phyloP scores from a whole-genome alignment of 805 yeast species.

The Kluyveromyces aestuarii region DNA sequence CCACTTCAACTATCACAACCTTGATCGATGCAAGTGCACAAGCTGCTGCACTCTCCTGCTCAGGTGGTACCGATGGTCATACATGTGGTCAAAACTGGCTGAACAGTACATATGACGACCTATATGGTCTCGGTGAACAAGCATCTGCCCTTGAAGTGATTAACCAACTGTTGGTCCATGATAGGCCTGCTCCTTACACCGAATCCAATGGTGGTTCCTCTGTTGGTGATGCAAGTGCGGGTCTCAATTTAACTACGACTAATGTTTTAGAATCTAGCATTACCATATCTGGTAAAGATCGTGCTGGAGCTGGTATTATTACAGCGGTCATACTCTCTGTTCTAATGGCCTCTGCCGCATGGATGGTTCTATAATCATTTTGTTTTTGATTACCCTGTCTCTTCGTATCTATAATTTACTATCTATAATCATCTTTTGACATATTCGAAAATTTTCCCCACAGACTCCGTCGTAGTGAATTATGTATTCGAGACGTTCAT shows the following conservation, averaged over 20 bases:
- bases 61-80: constrained; percentile 79
- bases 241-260: constrained; percentile 37
- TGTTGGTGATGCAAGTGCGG: constrained; percentile 58
- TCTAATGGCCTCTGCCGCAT: constrained; percentile 34
- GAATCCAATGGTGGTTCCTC: constrained; percentile 62
- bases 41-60: constrained; percentile 76
- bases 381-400: not conserved
- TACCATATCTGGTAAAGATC: constrained; percentile 37
- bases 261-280: constrained; percentile 30
- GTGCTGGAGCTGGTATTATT: constrained; percentile 63
- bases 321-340: constrained; percentile 47
- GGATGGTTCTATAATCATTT: constrained; percentile 31
- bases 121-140: constrained; percentile 85
- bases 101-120: constrained; percentile 55
- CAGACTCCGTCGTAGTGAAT: not conserved
- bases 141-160: constrained; percentile 70
- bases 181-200: constrained; percentile 51
- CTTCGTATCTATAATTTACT: not conserved
- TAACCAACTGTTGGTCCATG: constrained; percentile 31
- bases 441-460: not conserved
- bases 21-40: constrained; percentile 41
- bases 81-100: constrained; percentile 88
- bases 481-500: not conserved
- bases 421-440: not conserved
- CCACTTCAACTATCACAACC: constrained; percentile 25